Conservation (phyloP, 1,284 basidiomycete genomes). For the Ganoderma boninense region DNA sequence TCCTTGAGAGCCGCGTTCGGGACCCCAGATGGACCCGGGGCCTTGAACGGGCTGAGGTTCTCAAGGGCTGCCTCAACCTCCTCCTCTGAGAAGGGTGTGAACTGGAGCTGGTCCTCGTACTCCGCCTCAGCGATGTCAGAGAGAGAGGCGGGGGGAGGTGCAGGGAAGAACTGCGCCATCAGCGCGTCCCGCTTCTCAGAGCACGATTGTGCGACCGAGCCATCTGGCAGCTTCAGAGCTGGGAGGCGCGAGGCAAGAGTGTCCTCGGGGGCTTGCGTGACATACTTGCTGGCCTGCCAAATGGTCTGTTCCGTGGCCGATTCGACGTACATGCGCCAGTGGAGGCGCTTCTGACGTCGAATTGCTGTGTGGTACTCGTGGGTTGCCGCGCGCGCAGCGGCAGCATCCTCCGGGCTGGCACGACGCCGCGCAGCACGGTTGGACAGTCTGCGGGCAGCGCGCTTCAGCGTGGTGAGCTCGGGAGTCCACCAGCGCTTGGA, state of each 20-base stretch:
- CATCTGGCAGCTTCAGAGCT: slow-evolving; percentile 26
- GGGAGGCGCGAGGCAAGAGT: not conserved
- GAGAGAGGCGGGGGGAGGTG: slow-evolving; percentile 24
- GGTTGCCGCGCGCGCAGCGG: not conserved
- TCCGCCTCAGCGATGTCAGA: slow-evolving; percentile 5
- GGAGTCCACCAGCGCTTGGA: slow-evolving; percentile 20
- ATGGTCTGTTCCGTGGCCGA: not conserved
- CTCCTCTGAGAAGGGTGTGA: slow-evolving; percentile 28
- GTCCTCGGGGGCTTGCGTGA: slow-evolving; percentile 11
- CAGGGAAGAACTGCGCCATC: slow-evolving; percentile 44
- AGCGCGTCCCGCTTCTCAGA: slow-evolving; percentile 37
- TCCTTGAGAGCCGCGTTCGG: slow-evolving; percentile 46
- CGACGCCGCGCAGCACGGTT: not conserved
- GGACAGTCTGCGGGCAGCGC: not conserved
- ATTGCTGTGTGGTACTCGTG: not conserved
- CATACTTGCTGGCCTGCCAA: slow-evolving; percentile 17
- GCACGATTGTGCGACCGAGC: slow-evolving; percentile 12
- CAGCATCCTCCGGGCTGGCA: not conserved
- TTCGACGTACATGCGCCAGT: slow-evolving; percentile 14
- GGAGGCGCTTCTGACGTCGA: not conserved
- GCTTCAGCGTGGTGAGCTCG: slow-evolving; percentile 13
- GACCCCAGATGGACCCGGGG: slow-evolving; percentile 42
- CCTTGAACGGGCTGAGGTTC: slow-evolving; percentile 44
- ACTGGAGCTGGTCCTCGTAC: slow-evolving; percentile 38
- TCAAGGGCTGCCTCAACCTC: slow-evolving; percentile 30